Conservation (phyloP, 1,284 basidiomycete genomes). For the Ceratobasidium sp. region DNA sequence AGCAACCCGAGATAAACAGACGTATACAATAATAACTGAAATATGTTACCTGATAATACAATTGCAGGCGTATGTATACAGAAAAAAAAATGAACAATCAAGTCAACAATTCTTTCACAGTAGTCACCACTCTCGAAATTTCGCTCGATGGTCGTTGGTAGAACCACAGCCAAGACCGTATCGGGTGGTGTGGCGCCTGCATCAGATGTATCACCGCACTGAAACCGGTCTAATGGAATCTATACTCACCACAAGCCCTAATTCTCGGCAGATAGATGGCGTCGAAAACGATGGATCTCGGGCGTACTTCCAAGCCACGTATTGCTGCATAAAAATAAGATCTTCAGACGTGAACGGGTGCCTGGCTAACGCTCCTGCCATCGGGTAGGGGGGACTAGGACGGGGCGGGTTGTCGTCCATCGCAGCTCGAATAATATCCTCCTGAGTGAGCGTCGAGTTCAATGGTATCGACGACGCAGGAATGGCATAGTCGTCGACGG, state of each 20-base stretch:
- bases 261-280: neutral
- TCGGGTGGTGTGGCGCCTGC: neutral
- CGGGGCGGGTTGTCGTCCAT: conserved; percentile 1
- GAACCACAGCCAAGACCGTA: neutral
- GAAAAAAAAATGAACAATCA: neutral
- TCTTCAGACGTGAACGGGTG: conserved; percentile 5
- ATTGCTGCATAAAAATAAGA: conserved; percentile 5
- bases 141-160: neutral
- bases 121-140: neutral
- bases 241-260: neutral
- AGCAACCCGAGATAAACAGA: neutral
- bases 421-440: conserved; percentile 11
- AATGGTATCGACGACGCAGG: neutral
- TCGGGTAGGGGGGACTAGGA: neutral
- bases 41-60: too few species aligned
- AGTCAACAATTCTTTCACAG: neutral
- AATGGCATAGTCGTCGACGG: conserved; percentile 23
- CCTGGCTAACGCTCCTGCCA: neutral
- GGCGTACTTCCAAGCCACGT: conserved; percentile 19
- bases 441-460: conserved; percentile 1
- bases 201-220: neutral
- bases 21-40: neutral
- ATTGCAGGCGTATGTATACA: neutral
- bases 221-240: too few species aligned
- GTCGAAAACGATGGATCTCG: conserved; percentile 2